Evolutionary conservation across 768 basidiomycete species (phyloP).

Genomic region (Pleurotus cornucopiae): DNA sequence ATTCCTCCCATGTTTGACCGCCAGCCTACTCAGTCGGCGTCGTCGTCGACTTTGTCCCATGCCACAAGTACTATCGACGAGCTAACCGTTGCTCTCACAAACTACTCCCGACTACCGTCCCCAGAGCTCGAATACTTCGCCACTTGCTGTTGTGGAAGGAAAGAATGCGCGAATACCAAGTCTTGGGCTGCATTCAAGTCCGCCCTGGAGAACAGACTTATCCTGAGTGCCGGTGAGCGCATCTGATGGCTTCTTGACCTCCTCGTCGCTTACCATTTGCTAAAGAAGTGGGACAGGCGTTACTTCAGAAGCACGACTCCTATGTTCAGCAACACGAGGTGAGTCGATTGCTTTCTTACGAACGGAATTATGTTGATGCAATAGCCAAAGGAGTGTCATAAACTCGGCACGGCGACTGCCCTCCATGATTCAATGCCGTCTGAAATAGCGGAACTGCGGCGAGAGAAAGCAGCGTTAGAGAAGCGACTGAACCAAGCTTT

Average conservation of each 20-base stretch:
- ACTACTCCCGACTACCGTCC: constrained; percentile 71
- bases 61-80: constrained; percentile 71
- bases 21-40: constrained; percentile 21
- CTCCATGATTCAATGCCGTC: constrained; percentile 17
- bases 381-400: constrained; percentile 15
- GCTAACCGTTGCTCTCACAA: constrained; percentile 66
- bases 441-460: constrained; percentile 30
- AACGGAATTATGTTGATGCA: not conserved
- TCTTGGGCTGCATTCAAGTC: constrained; percentile 63
- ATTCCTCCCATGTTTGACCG: constrained; percentile 5
- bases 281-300: constrained; percentile 85
- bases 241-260: not conserved
- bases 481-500: constrained; percentile 78
- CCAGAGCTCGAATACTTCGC: constrained; percentile 55
- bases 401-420: constrained; percentile 26
- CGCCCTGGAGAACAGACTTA: constrained; percentile 70
- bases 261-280: constrained; percentile 3
- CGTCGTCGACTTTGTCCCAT: constrained; percentile 45
- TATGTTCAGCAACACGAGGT: constrained; percentile 75
- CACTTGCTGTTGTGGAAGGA: constrained; percentile 62
- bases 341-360: constrained; percentile 14
- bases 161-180: constrained; percentile 61
- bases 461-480: constrained; percentile 60
- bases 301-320: constrained; percentile 82
- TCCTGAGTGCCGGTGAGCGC: constrained; percentile 78